Base-by-base conservation (phyloP, 306 rosid species). In the Dryas octopetala region DNA sequence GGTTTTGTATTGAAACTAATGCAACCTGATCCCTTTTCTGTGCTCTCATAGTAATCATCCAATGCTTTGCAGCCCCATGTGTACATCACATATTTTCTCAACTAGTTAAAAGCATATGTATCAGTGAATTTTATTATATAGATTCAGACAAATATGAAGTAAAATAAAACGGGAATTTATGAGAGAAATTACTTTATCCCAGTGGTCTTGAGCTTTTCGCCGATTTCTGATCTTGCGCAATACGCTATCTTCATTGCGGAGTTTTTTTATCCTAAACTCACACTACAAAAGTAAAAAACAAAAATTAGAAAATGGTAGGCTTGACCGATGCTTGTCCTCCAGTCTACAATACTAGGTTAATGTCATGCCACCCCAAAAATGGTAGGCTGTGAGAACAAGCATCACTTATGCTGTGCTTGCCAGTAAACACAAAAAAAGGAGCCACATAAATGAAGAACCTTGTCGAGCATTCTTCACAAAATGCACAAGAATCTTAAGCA, bases 31-130 rank as follows among this genome's bases (percentile, higher is more conserved):
- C 60, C 81, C 63, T 60, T 79, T 59, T 79, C 51, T 41, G 80
- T 54, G 71, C 28, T 70, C 50, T 84, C 51, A 12, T 69, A 70
- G 63, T 59, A 50, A 38, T 83, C 89, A 1, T 86, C 88, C 74
- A 89, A 75, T 19, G 84, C 76, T 76, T 67, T 85, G 74, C 81
- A 85, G 71, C 88, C 93, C 47, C 88, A 92, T 1, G 99, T 92
- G 83, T 74, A 96, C 86, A 66, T 96, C 28, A 96, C 99, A 69
- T 92, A 96, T 88, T 96, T 96, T 85, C 99, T 92, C 91, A 96
- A 81, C 99, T 96, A 81, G 80, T 75, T 62, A 68, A 68, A 80
- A 65, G 66, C 16, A 63, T 19, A 82, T 52, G 66, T 45, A 66
- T 53, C 52, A 74, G 83, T 74, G 81, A 81, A 65, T 47, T 28